Evolutionary conservation across 2,329 filamentous ascomycete genomes (phyloP), one percentile per base, ranked within the genome.

Genomic region (Dactylonectria estremocensis): DNA sequence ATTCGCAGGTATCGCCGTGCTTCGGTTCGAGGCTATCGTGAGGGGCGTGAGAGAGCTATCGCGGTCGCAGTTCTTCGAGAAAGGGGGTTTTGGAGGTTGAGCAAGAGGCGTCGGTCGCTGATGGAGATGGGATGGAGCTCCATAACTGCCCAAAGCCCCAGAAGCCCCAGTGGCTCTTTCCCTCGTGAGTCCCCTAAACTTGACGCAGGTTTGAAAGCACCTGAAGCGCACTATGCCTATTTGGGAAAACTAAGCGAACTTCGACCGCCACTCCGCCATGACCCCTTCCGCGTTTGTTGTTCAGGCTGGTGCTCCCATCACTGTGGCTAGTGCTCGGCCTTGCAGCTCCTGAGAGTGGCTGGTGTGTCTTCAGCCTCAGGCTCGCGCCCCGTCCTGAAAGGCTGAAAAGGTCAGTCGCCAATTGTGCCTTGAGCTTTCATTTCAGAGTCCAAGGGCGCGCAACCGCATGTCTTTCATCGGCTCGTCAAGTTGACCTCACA

Each of bases 141-240:
- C 71, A 55, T 71, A 69, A 69, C 64, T 74, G 62, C 68, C 64
- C 66, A 67, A 67, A 28, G 59, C 61, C 53, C 50, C 40, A 49
- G 48, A 50, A 55, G 64, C 72, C 70, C 72, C 72, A 73, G 59
- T 55, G 45, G 37, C 28, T 50, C 54, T 40, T 40, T 62, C 54
- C 64, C 56, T 67, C 55, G 52, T 70, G 71, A 69, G 61, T 57
- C 64, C 48, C 56, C 64, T 40, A 49, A 63, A 55, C 70, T 54
- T 69, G 69, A 68, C 57, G 66, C 72, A 64, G 64, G 69, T 62
- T 68, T 70, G 68, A 54, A 64, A 55, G 64, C 64, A 74, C 72
- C 69, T 77, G 74, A 77, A 71, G 72, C 68, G 63, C 69, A 66
- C 74, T 76, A 77, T 64, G 37, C 72, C 56, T 8, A 40, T 70